Evolutionary conservation across 306 rosid species (phyloP).

Genomic region (Citrullus colocynthis): DNA sequence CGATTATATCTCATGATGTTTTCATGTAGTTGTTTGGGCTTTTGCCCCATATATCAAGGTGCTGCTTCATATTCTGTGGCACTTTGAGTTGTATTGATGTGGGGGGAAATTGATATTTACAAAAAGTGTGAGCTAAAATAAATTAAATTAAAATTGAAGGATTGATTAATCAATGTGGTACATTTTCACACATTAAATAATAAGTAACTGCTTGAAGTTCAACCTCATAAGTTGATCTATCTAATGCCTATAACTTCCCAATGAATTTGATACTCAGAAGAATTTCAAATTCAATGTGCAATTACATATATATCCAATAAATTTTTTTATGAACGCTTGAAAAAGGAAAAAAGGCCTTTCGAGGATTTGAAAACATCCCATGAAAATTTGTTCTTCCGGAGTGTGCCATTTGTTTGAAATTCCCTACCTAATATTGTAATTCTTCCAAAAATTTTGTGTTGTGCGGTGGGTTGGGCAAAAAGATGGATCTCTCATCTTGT

Average conservation of each 20-base stretch:
- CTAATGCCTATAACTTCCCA: neutral
- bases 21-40: too few relatives aligned
- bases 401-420: too few relatives aligned
- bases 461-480: too few relatives aligned
- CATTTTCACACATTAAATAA: neutral
- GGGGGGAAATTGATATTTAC: neutral
- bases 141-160: neutral
- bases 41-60: neutral
- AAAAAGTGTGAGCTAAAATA: neutral
- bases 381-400: too few relatives aligned
- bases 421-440: too few relatives aligned
- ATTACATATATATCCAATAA: too few relatives aligned
- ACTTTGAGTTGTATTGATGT: neutral
- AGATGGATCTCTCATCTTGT: too few relatives aligned
- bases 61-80: neutral
- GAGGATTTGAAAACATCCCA: too few relatives aligned
- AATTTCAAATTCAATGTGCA: neutral
- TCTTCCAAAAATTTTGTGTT: too few relatives aligned
- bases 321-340: too few relatives aligned
- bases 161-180: neutral
- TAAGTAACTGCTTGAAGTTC: neutral
- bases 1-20: too few relatives aligned
- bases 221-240: neutral
- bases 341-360: too few relatives aligned
- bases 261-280: neutral